These are phyloP conservation scores for Plasmodium vinckei DNA, from an alignment of 169 alveolate species.

Conservation along the genomic window DNA sequence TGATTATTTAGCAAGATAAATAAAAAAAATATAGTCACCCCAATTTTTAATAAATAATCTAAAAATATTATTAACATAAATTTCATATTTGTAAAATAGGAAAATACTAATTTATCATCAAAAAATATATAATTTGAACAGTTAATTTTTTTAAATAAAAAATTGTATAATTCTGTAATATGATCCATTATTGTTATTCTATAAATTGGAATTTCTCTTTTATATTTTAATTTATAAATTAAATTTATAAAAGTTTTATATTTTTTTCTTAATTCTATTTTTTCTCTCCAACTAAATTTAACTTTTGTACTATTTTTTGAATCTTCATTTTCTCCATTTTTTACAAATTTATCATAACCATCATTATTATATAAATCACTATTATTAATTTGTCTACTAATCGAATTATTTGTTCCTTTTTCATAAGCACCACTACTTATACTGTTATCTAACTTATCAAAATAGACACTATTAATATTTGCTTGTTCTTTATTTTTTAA, in stretches of 20 bases:
- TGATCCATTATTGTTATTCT: constrained; percentile 37
- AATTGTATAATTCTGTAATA: constrained; percentile 13
- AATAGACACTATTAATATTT: too few species aligned
- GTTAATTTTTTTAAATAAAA: constrained; percentile 11
- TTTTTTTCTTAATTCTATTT: constrained; percentile 8
- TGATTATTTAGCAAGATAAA: constrained; percentile 28
- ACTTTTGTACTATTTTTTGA: too few species aligned
- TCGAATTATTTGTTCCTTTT: neutral
- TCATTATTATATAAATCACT: neutral
- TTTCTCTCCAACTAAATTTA: constrained; percentile 26
- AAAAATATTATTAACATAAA: constrained; percentile 27
- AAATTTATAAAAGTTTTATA: constrained; percentile 7
- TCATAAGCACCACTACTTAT: neutral
- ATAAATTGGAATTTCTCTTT: constrained; percentile 65
- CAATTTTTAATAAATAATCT: constrained; percentile 44
- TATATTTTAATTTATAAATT: constrained; percentile 44
- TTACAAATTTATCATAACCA: neutral
- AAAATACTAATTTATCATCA: constrained; percentile 53
- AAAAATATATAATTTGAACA: constrained; percentile 36
- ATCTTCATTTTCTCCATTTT: neutral
- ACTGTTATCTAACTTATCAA: too few species aligned
- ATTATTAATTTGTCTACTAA: neutral
- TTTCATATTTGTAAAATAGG: constrained; percentile 43
- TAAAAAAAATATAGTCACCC: constrained; percentile 44
- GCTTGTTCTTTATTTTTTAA: neutral